phyloP scores from a whole-genome alignment of 1,284 basidiomycete species.

The Ustilago esculenta region DNA sequence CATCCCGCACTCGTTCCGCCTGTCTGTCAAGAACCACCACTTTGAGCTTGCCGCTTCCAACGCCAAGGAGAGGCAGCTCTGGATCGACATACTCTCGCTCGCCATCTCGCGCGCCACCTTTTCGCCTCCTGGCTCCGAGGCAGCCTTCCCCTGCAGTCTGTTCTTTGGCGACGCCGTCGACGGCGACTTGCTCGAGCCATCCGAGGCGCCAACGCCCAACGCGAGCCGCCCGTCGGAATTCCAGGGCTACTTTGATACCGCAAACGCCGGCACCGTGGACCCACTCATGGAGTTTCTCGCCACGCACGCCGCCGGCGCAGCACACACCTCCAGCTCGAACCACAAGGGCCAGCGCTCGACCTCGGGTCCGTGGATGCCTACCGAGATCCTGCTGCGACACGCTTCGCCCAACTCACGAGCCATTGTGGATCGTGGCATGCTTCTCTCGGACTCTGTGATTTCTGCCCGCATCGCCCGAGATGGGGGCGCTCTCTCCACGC shows the following conservation, averaged over 20 bases:
- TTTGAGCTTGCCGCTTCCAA: constrained; percentile 64
- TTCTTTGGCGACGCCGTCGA: constrained; percentile 37
- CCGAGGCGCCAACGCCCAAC: constrained; percentile 42
- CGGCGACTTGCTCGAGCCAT: constrained; percentile 21
- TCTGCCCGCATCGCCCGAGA: constrained; percentile 51
- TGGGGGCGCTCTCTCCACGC: constrained; percentile 34
- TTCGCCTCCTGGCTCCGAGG: constrained; percentile 39
- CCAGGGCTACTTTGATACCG: constrained; percentile 32
- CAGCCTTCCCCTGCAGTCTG: constrained; percentile 57
- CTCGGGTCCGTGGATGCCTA: constrained; percentile 44
- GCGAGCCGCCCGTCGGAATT: constrained; percentile 35
- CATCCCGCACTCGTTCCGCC: constrained; percentile 59
- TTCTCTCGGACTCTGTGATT: constrained; percentile 60
- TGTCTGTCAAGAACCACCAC: constrained; percentile 59
- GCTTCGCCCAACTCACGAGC: constrained; percentile 57
- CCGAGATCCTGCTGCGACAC: constrained; percentile 57
- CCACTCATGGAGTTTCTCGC: constrained; percentile 53
- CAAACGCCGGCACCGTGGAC: constrained; percentile 14
- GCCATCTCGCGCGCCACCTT: constrained; percentile 46
- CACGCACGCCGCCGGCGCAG: constrained; percentile 41
- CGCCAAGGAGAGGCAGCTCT: constrained; percentile 56
- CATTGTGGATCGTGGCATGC: constrained; percentile 60
- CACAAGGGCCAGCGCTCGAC: constrained; percentile 32
- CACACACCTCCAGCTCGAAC: constrained; percentile 26
- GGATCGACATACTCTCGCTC: constrained; percentile 55